Evolutionary conservation across 805 yeast species (phyloP), one percentile per base, ranked within the genome.

Genomic region (Alloascoidea hylecoeti): DNA sequence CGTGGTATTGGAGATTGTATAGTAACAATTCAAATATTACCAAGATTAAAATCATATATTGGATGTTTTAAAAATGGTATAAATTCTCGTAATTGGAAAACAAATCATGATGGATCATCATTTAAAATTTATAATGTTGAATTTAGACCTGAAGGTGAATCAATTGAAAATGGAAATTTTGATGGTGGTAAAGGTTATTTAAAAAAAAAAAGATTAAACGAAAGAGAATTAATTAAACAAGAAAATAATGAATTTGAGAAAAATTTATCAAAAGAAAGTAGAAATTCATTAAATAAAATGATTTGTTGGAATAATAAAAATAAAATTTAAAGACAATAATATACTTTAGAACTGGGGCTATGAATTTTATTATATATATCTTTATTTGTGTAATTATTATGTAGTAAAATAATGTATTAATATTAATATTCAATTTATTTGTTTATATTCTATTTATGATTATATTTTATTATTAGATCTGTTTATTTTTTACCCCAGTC

Each of bases 21-120:
- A 2, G 82, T 73, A 3, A 69, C 77, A 3, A 36, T 80, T 13
- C 49, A 74, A 19, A 52, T 89, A 18, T 60, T 92, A 37, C 97
- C 97, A 1, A 59, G 72, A 2, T 60, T 92, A 35, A 60, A 62
- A n/a, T 42, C 49, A 27, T 89, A 92, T 50, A 54, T 58, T 15
- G 94, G 95, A 1, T 61, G 68, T 28, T 76, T 56, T 50, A 67
- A 81, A 36, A 66, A 81, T 55, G 88, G 81, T 4, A 58, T 88
- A 42, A 72, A 75, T 49, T 74, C 95, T 1, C 67, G 96, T 37
- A 56, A 72, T 3, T 89, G 97, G 96, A 51, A 53, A 1, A 50
- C 64, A 6, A 57, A 57, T 4, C 98, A 89, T 52, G 84, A 81
- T 50, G 98, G 98, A 1, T 67, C 76, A 35, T 79, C 94, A 32